Base-by-base conservation (phyloP, 441 rosid genomes). In the Adansonia gregorii region DNA sequence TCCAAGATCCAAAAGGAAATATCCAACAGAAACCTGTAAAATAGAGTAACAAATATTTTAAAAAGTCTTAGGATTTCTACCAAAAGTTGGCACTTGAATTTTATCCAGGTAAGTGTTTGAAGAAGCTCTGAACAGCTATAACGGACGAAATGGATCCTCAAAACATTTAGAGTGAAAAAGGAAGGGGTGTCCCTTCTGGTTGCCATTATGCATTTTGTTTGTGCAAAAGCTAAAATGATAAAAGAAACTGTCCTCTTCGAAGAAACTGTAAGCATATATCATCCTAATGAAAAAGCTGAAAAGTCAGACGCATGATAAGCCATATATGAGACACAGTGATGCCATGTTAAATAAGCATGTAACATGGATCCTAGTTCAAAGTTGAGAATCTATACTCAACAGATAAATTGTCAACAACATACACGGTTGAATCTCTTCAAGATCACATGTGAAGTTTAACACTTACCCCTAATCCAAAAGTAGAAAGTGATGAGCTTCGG, bases 11-110 rank as follows among this genome's bases (percentile, higher is more conserved):
- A 85, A 67, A 69, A 91, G 73, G 82, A 91, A 91, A 86, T 89
- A 91, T 39, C 94, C 93, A 85, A 89, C 89, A 51, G 94, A 89
- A 61, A 87, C 80, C 94, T 91, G 89, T 76, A 81, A 80, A 83
- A 49, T 78, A 51, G 31, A 11, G 24, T 49, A 54, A 67, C 14
- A 76, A 54, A 19, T 8, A 43, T 19, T 45, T 76, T 4, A 46
- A 35, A 17, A 24, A 31, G 10, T 6, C n/a, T 49, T 48, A 52
- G 12, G 51, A n/a, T 27, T 75, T 49, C 39, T 17, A 39, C 51
- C 48, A 64, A 27, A 52, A 49, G 8, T 39, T 45, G 48, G 17
- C 20, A 31, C 43, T 12, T 0, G 5, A 17, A 61, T 41, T 41
- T 39, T 73, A 45, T 75, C 78, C 39, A 10, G n/a, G 49, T 46